Evolutionary conservation across 176 grass and related monocot species (phyloP), one percentile per base, ranked within the genome.

Genomic region (Chloris gayana): DNA sequence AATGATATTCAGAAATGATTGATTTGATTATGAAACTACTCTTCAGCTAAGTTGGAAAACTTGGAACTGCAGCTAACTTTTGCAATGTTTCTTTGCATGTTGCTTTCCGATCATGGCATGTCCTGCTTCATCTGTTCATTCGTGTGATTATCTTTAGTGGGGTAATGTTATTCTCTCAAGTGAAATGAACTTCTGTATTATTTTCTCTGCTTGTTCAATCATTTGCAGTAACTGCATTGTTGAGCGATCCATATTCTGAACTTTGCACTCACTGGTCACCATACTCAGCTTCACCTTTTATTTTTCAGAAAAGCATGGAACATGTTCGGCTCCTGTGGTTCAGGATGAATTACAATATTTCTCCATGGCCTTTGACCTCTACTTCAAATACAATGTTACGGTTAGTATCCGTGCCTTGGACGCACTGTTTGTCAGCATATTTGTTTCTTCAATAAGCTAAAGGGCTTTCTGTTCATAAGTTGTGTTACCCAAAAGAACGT

Each of bases 291-390:
- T 80, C 8, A 14, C 2, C 24, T 73, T 51, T 41, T 6, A 15
- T 14, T 57, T 77, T 73, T 5, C 83, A 89, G 87, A 89, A 72
- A 89, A 89, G 60, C 87, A 89, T 67, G 87, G 87, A 73, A 85
- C 87, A 0, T 89, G 87, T 67, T 89, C 87, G 13, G 51, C 66
- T 66, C 87, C 87, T 67, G 87, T 67, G 75, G 78, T 77, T 78
- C 67, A 82, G 38, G 78, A 85, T 67, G 83, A 89, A 60, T 12
- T 81, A 3, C 58, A 85, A 59, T 89, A 82, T 44, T 89, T 89
- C 87, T 42, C 38, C 66, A 38, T 26, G 14, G 83, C 78, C 57
- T 30, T 85, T 77, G 82, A 82, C 60, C 87, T 85, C 34, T 89
- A 85, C 87, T 72, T 81, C 71, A 85, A 82, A 66, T 82, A 89